Evolutionary conservation across 331 rosid species (phyloP), one percentile per base, ranked within the genome.

Genomic region (Arachis monticola): DNA sequence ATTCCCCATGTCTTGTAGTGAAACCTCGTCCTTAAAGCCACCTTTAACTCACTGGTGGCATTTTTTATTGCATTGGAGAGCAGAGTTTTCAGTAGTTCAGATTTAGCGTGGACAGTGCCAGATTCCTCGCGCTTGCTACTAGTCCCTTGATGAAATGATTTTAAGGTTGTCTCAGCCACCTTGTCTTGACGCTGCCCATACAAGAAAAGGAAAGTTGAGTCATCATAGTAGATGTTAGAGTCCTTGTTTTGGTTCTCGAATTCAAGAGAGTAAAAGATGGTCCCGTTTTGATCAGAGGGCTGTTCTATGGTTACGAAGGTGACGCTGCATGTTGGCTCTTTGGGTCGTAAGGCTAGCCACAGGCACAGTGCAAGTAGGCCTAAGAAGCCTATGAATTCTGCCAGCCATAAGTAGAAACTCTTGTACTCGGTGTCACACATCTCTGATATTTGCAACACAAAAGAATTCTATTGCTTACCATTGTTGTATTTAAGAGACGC

Each of bases 1-100:
- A 77, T 68, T 12, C 94, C 87, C 87, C 83, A 81, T 63, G 84
- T 85, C 82, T 82, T 85, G 82, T 77, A 87, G 8, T 56, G 65
- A 27, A 81, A 5, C 74, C 76, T 70, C 35, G 90, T 80, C 41
- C 10, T 17, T 27, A 89, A 31, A 45, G 75, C 60, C 61, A 70
- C 84, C 79, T 69, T 77, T 69, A 89, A 63, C 70, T 81, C 89
- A 0, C 84, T 81, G 2, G 87, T 87, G 79, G 81, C 78, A 8
- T 86, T 86, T 17, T 79, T 38, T 6, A 74, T 74, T 40, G 85
- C 87, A 2, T 77, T 74, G 22, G 55, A 1, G 60, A 83, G 30
- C 8, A 55, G 38, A 13, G 83, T 50, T 40, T 74, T 83, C 72
- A 78, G 2, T 3, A 77, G 46, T 50, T 73, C 30, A 44, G 44